Evolutionary conservation across 2,329 filamentous ascomycete genomes (phyloP), one percentile per base, ranked within the genome.

Genomic region (Sarocladium kiliense): DNA sequence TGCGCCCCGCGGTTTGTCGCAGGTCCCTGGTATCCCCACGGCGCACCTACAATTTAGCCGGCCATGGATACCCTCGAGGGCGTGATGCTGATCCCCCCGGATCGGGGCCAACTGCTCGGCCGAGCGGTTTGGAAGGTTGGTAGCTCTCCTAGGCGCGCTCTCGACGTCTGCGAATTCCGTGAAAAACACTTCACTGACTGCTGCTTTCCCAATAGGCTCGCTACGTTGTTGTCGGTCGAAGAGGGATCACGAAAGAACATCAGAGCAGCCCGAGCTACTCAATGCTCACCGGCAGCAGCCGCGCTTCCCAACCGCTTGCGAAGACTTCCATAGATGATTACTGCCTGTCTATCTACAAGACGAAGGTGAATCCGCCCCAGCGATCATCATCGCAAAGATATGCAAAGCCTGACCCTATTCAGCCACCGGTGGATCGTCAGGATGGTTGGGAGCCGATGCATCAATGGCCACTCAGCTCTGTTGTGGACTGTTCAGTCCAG

Each of bases 401-500:
- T 41, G 32, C 50, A 10, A 53, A 39, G 18, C 25, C 41, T 56
- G 55, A 62, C 57, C 39, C 25, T 39, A 57, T 18, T 23, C 59
- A 80, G 74, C 50, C 50, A 3, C 50, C 50, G 10, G 21, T 18
- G 32, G 50, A 53, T 27, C 50, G 78, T 10, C 23, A 80, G 42
- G 82, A 86, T 42, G 81, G 85, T 58, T 65, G 62, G 57, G 81
- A 84, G 44, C 76, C 78, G 19, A 69, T 77, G 25, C 76, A 80
- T 50, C 79, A 82, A 66, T 77, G 80, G 68, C 72, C 77, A 42
- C 68, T 81, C 54, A 72, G 69, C 57, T 75, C 73, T 45, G 74
- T 85, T 54, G 74, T 74, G 54, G 79, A 82, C 55, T 86, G 81
- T 60, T 76, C 81, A 59, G 74, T 85, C 30, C 81, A 85, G 64